Evolutionary conservation across 108 stramenopile genomes (phyloP), one percentile per base, ranked within the genome.

Genomic region (Nitzschia sp.): DNA sequence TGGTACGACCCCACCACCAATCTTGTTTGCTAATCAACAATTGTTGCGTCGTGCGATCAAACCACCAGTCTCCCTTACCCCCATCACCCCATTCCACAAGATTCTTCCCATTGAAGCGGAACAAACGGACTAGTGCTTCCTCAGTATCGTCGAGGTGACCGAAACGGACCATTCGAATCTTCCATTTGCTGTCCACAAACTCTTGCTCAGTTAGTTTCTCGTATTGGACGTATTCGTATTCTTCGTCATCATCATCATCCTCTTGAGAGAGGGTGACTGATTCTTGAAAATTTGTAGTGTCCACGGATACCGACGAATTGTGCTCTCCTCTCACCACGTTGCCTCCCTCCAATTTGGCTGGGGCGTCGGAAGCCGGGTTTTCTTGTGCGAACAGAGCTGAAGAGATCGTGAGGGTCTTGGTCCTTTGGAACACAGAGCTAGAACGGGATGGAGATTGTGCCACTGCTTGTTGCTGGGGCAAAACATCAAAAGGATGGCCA

Each of bases 181-280:
- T 67, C 93, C 93, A 94, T 69, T 91, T 90, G 22, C 83, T 81
- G 44, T 75, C 70, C 70, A 76, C 71, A 70, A 94, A 90, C 50
- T 94, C 93, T 34, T 69, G 17, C 79, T 93, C 92, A 54, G 82
- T 80, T 15, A 93, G 67, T 22, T 72, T 56, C 51, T 89, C 88
- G 56, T 86, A 88, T 62, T 93, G 87, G 39, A 88, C 81, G 72
- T 85, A 89, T 84, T 90, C 92, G 58, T 68, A 80, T 66, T 90
- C 89, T 8, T 86, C 87, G 19, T 83, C 85, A 38, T 88, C 81
- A 10, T 80, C 72, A 0, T 69, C 67, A 5, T 34, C 29, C 1
- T 12, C 5, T 34, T 34, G 1, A 1, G 29, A 1, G 6, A 48
- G 46, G 14, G 2, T 48, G 17, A 3, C 1, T 2, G 17, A 17